A percentile compares a stretch with the other conserved stretches of the same genome.
phyloP scores from a whole-genome alignment of 108 stramenopile genomes.

The Chaetoceros tenuissimus region DNA sequence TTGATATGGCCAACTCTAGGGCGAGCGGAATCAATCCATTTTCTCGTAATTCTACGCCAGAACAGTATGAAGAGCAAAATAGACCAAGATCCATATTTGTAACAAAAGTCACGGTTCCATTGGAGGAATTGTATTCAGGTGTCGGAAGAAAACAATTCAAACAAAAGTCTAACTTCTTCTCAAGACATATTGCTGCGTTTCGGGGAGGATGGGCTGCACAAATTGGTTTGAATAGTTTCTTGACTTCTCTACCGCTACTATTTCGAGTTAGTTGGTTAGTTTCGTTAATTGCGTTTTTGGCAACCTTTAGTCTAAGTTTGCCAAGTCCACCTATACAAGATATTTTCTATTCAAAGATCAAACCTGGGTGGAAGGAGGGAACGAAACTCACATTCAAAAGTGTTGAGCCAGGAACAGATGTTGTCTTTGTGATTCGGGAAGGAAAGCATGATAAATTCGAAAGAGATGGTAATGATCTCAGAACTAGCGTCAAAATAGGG shows the following conservation, averaged over 20 bases:
- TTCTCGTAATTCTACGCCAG: background rate
- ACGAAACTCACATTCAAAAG: conserved; percentile 38
- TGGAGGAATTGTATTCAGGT: conserved; percentile 52
- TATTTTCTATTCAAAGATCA: conserved; percentile 19
- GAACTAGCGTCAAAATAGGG: conserved; percentile 26
- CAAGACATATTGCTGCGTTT: conserved; percentile 42
- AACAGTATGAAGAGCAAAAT: background rate
- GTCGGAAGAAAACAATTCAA: conserved; percentile 14
- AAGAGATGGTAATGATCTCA: conserved; percentile 53
- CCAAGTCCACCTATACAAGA: conserved; percentile 30
- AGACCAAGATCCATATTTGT: conserved; percentile 45
- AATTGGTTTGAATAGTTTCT: conserved; percentile 23
- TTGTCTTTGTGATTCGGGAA: conserved; percentile 58
- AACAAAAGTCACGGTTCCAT: conserved; percentile 44
- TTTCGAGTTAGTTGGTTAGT: conserved; percentile 31
- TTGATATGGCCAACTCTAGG: background rate
- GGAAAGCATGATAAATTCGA: conserved; percentile 34
- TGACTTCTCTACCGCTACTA: conserved; percentile 30
- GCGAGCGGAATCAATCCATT: background rate
- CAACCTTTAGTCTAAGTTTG: conserved; percentile 32
- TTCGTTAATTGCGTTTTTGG: conserved; percentile 21
- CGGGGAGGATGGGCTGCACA: conserved; percentile 32
- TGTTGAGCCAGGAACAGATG: conserved; percentile 23
- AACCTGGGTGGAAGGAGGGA: conserved; percentile 48
- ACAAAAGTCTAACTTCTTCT: conserved; percentile 33